Percentiles rank a stretch among this genome's conserved stretches.
These are phyloP conservation scores for Dillenia suffruticosa DNA, from an alignment of 164 flowering plant species.

Conservation along the genomic window DNA sequence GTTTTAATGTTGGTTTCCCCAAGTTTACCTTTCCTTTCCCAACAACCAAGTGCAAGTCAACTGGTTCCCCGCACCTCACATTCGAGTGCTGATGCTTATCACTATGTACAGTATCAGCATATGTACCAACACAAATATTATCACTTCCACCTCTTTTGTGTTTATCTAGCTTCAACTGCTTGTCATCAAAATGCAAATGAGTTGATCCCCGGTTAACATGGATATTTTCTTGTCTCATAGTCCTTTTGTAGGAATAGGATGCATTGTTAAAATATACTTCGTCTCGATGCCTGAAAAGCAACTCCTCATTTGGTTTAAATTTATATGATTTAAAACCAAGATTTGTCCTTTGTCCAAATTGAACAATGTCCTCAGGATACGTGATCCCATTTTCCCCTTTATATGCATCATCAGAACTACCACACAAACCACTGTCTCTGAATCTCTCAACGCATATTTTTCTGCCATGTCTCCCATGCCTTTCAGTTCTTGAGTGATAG, in stretches of 20 bases:
- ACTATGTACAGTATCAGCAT: constrained; percentile 15
- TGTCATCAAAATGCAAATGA: constrained; percentile 17
- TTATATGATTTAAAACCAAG: constrained; percentile 13
- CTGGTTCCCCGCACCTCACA: constrained; percentile 37
- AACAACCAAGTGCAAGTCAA: constrained; percentile 34
- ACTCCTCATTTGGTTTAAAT: constrained; percentile 15
- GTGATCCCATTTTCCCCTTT: constrained; percentile 8
- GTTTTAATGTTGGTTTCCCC: constrained; percentile 31
- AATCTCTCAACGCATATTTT: constrained; percentile 8
- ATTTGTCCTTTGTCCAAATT: constrained; percentile 13
- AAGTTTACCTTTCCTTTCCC: constrained; percentile 65
- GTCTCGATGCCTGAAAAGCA: constrained; percentile 17
- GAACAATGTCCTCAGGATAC: constrained; percentile 15
- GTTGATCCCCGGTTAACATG: constrained; percentile 16
- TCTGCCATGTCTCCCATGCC: constrained; percentile 15
- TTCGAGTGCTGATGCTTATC: constrained; percentile 22
- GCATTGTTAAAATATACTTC: constrained; percentile 15
- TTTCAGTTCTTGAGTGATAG: constrained; percentile 18
- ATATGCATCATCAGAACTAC: constrained; percentile 9
- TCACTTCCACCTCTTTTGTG: constrained; percentile 18
- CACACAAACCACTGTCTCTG: constrained; percentile 13
- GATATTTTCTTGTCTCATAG: constrained; percentile 18
- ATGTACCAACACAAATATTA: constrained; percentile 11
- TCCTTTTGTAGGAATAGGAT: constrained; percentile 19
- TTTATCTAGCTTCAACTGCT: constrained; percentile 10